Evolutionary conservation across 163 green algal genomes (phyloP), one percentile per base, ranked within the genome.

Genomic region (Smithsoniella earleae): DNA sequence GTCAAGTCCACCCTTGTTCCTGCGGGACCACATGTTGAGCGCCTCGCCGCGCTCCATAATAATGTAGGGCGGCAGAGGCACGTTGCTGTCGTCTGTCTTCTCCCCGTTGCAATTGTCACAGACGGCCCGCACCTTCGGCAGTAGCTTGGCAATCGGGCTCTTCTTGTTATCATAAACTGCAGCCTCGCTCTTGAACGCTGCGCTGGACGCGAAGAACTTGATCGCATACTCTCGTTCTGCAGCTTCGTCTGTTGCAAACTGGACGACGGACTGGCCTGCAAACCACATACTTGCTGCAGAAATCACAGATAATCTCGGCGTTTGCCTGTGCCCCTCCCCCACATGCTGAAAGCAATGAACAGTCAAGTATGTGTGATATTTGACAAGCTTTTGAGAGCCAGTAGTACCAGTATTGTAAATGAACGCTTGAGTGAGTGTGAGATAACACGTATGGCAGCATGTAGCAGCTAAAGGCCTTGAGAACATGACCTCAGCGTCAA

Each of bases 31-130:
- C 18, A 43, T 36, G 16, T 69, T 30, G 30, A 69, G 25, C 6
- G n/a, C 18, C 58, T 69, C 58, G 27, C 58, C 58, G 4, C 20
- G 10, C 58, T 69, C 58, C 58, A 69, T 69, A 18, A 69, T 36
- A 38, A 69, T 69, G 58, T 33, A 69, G 38, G 58, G 58, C 27
- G 58, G 58, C 58, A 69, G 25, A n/a, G 58, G n/a, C 20, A n/a
- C 27, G 18, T 33, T 33, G 18, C n/a, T 18, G 16, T 30, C 0
- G 58, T 69, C 58, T 16, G 34, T 36, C n/a, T 45, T 1, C 16
- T 33, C n/a, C 6, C 25, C 58, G 0, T 36, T 33, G 0, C 3
- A 5, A 0, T 43, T 36, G 58, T 69, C 58, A 13, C 25, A 43
- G 18, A 69, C 25, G 30, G 20, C n/a, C 58, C 34, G 27, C 25